Evolutionary conservation across 1,284 basidiomycete genomes (phyloP), one percentile per base, ranked within the genome.

Genomic region (Bondarzewia mesenterica): DNA sequence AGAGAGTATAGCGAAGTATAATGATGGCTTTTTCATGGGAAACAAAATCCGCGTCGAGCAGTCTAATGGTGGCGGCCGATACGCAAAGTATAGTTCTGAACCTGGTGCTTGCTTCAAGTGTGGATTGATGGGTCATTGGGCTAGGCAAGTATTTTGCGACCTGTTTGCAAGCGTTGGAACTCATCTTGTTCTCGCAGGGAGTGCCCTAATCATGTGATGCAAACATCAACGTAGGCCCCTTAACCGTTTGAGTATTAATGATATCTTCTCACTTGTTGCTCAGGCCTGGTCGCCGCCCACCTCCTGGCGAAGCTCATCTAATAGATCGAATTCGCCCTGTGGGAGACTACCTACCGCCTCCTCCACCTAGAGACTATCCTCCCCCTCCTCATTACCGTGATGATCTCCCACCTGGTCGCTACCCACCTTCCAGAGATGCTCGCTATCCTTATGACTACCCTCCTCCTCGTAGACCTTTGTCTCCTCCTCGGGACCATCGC

Each of bases 21-120:
- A 91, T 57, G 87, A 90, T 69, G 88, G 88, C 2, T 82, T 73
- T 52, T 91, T 91, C 62, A 88, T 91, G 85, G 88, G 89, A 38
- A 89, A 88, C 63, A 88, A 88, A 69, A 89, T 91, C 50, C 80
- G 84, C 15, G 89, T 91, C 12, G 89, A 91, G 62, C 65, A 85
- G 15, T 90, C 89, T 39, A 85, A 83, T 63, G 86, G 87, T 16
- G 87, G 88, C 48, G 83, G 85, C 20, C 74, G 85, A 53, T 82
- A 82, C n/a, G 81, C 82, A 8, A 89, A 87, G 60, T 84, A 80
- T 53, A 68, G 74, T 21, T 80, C 82, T 21, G 89, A 89, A 50
- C 85, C 88, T 23, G 86, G 87, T 8, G 84, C 87, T 46, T 91
- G 89, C 60, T 91, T 90, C 68, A 88, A 80, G 56, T 91, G 89